Base-by-base conservation (phyloP, 352 stramenopile species). In the Thraustochytrium striatum region DNA sequence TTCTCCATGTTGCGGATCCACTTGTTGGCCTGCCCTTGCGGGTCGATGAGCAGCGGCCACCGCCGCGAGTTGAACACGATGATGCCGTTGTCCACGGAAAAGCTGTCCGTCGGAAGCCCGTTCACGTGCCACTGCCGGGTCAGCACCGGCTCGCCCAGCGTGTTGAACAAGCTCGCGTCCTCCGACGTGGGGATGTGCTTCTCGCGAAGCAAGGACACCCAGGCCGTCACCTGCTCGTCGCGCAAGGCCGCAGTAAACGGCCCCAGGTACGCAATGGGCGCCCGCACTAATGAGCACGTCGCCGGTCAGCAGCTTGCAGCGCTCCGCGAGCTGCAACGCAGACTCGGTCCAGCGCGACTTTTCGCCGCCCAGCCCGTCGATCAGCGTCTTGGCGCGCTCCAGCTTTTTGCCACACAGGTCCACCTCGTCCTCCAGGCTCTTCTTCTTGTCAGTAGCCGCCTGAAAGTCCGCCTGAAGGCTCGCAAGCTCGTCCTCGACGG, bases 1-100 rank as follows among this genome's bases (percentile, higher is more conserved):
- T 90, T 87, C 81, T 97, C 91, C 90, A 97, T 96, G 78, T 96
- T 97, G 81, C 96, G 95, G 3, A 98, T 88, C 93, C 93, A 98
- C 41, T 93, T 92, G 82, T 97, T 98, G 0, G 93, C 93, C 79
- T 98, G 93, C 0, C 92, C 93, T 78, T 98, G 93, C 0, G 93
- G 93, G 43, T 98, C 94, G 58, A 98, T 98, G 91, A 98, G 95
- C 19, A 98, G 86, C 11, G 94, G 94, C 93, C 93, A 98, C 0
- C 93, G 91, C 72, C 95, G 95, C 59, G 86, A 93, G 13, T 91
- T 86, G 44, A 90, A 87, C 5, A 98, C 79, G 86, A 98, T 95
- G 81, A 98, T 96, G 8, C 86, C 93, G 72, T 98, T 98, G 72
- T 98, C 93, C 43, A 97, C 95, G 62, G 88, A 95, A 72, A 98